Conservation (phyloP, 768 basidiomycete genomes). For the Hypholoma fasciculare region DNA sequence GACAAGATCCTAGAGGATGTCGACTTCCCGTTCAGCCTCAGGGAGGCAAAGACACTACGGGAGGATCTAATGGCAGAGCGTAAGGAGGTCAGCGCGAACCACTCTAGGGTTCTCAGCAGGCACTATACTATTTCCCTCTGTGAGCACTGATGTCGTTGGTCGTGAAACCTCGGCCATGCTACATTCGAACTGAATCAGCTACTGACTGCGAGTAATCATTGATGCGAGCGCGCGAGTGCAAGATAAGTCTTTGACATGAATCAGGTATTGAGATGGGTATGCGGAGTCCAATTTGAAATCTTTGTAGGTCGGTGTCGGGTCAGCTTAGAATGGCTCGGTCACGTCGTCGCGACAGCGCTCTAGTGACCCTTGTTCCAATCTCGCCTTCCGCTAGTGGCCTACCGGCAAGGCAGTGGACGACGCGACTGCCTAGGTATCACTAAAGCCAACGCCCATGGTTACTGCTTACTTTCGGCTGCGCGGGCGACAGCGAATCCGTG, state of each 20-base stretch:
- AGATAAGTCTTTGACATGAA: no score
- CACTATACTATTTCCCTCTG: background rate
- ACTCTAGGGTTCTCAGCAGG: background rate
- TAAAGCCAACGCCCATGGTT: slow-evolving; percentile 24
- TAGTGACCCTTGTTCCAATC: slow-evolving; percentile 24
- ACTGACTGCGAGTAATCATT: no score
- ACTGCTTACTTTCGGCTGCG: slow-evolving; percentile 22
- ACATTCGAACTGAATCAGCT: no score
- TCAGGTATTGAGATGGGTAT: no score
- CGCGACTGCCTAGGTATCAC: no score
- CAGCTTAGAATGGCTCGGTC: slow-evolving; percentile 23
- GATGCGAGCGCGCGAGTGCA: no score
- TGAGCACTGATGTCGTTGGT: background rate
- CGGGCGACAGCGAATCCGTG: slow-evolving; percentile 18
- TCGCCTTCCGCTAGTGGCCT: slow-evolving; percentile 24
- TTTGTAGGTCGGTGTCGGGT: no score
- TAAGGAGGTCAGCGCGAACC: slow-evolving; percentile 6
- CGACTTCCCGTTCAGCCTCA: slow-evolving; percentile 16
- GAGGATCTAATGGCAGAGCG: slow-evolving; percentile 21
- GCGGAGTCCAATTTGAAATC: no score
- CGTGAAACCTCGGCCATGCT: no score
- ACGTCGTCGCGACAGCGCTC: slow-evolving; percentile 27
- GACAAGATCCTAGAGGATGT: slow-evolving; percentile 15
- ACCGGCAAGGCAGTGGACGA: background rate
- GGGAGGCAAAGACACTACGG: slow-evolving; percentile 15